Base-by-base conservation (phyloP, 441 rosid genomes). In the Pelargonium hybrid region DNA sequence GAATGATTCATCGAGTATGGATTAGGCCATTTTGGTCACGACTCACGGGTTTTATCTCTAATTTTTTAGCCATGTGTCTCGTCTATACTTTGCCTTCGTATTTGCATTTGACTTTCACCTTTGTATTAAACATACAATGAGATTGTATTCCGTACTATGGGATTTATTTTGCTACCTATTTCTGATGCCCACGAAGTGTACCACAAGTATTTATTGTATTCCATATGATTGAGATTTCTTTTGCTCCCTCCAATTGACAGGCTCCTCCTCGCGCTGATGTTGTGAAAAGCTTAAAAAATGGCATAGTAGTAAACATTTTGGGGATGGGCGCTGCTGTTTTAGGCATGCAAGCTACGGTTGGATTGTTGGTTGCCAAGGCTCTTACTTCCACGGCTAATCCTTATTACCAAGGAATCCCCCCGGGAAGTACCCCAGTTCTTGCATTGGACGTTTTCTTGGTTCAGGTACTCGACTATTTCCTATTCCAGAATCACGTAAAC, bases 191-290 rank as follows among this genome's bases (percentile, higher is more conserved):
- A 14, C 52, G 2, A 45, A 10, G 15, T 45, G 52, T 10, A 37
- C 52, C 52, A 45, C 13, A 45, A 45, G 52, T 4, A 45, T 45
- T 14, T 45, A 45, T 2, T 10, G 13, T 14, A 7, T 45, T 45
- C 52, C 52, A 13, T 11, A 2, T 4, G 15, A 45, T 10, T 15
- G 0, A n/a, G 26, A 23, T 23, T 57, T 57, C 2, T 41, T n/a
- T n/a, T 26, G 0, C 62, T 68, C 14, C 66, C 20, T 50, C 1
- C 9, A n/a, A 65, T 34, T 83, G 79, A 67, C 82, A 92, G 98
- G 99, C 98, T 17, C 99, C 97, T n/a, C 91, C 98, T 3, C 99
- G 99, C 48, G 93, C 92, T 78, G 98, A 92, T 79, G 98, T 90
- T 56, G 98, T 95, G 76, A 95, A 82, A 85, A 79, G 97, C 78